These are phyloP conservation scores for Oryza punctata DNA, from an alignment of 176 grass and related monocot species.

Conservation along the genomic window DNA sequence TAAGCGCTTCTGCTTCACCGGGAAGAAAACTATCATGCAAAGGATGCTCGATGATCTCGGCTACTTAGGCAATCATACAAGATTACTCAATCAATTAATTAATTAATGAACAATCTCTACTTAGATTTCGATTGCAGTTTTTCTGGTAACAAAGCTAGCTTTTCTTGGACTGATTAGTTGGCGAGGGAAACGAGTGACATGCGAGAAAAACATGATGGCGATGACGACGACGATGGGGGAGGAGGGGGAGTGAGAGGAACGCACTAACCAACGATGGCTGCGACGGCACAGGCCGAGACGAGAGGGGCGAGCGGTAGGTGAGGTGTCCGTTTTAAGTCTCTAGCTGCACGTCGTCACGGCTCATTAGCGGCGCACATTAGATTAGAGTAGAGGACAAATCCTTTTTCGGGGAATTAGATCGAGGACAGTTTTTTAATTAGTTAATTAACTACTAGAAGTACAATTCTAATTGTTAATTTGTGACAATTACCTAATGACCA, in stretches of 20 bases:
- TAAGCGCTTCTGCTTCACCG: not conserved
- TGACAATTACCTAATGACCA: no score
- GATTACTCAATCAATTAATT: not conserved
- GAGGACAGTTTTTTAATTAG: not conserved
- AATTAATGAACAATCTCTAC: not conserved
- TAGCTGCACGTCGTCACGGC: not conserved
- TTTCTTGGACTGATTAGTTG: not conserved
- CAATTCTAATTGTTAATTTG: not conserved
- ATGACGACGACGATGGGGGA: not conserved
- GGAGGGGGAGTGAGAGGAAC: not conserved
- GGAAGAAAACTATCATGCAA: not conserved
- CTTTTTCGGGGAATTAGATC: not conserved
- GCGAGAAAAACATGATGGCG: not conserved
- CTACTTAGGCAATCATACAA: not conserved
- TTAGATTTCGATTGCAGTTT: not conserved
- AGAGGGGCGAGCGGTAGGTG: not conserved
- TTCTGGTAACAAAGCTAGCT: not conserved
- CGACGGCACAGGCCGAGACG: not conserved
- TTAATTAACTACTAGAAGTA: no score
- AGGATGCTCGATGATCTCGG: not conserved
- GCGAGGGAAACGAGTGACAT: not conserved
- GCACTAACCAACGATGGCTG: constrained; percentile 1
- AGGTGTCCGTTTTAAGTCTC: not conserved
- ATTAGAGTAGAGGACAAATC: not conserved
- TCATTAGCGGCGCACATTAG: not conserved